Conservation (phyloP, 1,284 basidiomycete genomes). For the Kalmanozyma brasiliensis region DNA sequence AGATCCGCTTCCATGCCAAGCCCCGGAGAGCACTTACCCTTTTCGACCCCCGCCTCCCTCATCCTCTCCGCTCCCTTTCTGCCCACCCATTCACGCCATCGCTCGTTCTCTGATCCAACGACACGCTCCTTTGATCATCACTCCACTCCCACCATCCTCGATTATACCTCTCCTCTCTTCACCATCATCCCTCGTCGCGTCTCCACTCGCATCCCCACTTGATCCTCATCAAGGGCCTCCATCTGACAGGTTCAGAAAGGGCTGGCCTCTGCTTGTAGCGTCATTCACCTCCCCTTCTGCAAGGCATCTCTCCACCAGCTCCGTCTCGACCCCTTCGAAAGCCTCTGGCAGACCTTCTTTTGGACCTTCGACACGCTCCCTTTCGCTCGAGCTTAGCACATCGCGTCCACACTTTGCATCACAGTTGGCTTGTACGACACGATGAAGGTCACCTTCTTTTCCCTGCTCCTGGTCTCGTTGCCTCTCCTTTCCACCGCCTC, state of each 20-base stretch:
- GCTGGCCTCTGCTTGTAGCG: conserved; percentile 28
- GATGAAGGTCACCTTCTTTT: conserved; percentile 39
- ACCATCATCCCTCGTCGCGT: conserved; percentile 6
- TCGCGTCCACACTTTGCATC: neutral
- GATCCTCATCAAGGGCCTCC: conserved; percentile 30
- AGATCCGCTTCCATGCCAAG: no score
- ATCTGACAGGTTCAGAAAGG: conserved; percentile 38
- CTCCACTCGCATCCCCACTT: neutral
- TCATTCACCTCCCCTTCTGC: neutral
- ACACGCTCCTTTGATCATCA: no score
- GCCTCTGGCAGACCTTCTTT: conserved; percentile 35
- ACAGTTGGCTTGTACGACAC: neutral
- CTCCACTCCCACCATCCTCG: neutral
- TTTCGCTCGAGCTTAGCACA: neutral
- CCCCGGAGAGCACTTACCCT: conserved; percentile 1
- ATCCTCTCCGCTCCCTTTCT: no score
- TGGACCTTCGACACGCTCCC: conserved; percentile 10
- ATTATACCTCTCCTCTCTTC: neutral
- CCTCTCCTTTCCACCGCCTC: conserved; percentile 34
- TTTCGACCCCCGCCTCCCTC: neutral
- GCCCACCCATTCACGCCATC: no score
- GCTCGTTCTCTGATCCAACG: no score
- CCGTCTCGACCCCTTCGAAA: conserved; percentile 6
- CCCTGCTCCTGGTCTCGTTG: conserved; percentile 29
- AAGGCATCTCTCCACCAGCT: neutral